phyloP scores from a whole-genome alignment of 2,329 filamentous ascomycete species.

The Stromatinia cepivora region DNA sequence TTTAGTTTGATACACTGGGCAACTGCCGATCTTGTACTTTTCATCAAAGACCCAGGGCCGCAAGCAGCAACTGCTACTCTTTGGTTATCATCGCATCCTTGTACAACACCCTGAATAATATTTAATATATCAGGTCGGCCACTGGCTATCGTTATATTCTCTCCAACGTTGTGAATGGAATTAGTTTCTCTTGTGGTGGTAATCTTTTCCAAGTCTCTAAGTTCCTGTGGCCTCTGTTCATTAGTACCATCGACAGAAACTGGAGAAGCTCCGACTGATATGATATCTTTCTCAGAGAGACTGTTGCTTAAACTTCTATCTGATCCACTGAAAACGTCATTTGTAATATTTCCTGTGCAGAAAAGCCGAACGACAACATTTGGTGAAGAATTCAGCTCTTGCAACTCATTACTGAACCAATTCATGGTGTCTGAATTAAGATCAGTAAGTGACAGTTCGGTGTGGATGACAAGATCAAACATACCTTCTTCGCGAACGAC shows the following conservation, averaged over 20 bases:
- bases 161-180: not conserved
- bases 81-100: conserved; percentile 40
- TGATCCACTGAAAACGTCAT: not conserved
- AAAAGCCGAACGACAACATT: conserved; percentile 39
- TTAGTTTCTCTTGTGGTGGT: not conserved
- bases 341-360: conserved; percentile 30
- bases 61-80: conserved; percentile 51
- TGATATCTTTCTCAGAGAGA: not conserved
- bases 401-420: conserved; percentile 36
- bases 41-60: conserved; percentile 49
- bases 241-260: not conserved
- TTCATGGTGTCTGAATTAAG: not conserved
- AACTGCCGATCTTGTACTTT: conserved; percentile 47
- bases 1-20: conserved; percentile 47
- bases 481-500: conserved; percentile 49
- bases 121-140: conserved; percentile 47
- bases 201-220: not conserved
- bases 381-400: conserved; percentile 36
- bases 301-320: not conserved
- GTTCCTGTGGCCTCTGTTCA: not conserved
- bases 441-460: not conserved
- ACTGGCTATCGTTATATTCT: conserved; percentile 25
- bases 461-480: not conserved
- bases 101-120: conserved; percentile 45
- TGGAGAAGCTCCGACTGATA: not conserved